A percentile compares a stretch with the other conserved stretches of the same genome.
Conservation (phyloP, 2,329 filamentous ascomycete species). For the Eutypella sp. region DNA sequence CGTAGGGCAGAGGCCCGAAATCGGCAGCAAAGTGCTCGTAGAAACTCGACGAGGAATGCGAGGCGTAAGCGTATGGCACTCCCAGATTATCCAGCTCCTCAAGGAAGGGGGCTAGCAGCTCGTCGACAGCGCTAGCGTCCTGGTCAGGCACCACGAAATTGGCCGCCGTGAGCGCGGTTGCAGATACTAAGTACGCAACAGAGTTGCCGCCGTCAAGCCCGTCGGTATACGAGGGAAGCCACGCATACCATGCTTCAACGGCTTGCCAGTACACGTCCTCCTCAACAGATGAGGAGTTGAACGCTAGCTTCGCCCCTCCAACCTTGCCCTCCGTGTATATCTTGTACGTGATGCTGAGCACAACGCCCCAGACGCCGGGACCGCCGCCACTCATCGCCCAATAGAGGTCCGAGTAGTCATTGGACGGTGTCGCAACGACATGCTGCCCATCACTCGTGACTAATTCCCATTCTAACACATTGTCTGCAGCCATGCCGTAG, state of each 20-base stretch:
- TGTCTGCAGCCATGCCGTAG: not conserved
- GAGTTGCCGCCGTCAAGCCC: not conserved
- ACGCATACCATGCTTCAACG: not conserved
- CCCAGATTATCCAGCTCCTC: not conserved
- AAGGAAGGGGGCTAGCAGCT: not conserved
- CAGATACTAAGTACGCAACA: not conserved
- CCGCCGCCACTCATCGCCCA: not conserved
- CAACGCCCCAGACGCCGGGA: not conserved
- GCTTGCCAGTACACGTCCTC: not conserved
- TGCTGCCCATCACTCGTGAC: not conserved
- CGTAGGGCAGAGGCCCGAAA: not conserved
- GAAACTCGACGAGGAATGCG: not conserved
- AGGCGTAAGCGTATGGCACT: not conserved
- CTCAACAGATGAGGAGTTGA: not conserved
- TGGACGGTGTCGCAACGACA: not conserved
- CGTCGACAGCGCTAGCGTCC: not conserved
- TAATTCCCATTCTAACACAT: not conserved
- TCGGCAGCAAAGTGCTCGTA: not conserved
- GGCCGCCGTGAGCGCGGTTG: not conserved
- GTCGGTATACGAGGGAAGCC: not conserved
- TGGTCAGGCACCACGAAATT: not conserved
- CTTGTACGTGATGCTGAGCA: not conserved
- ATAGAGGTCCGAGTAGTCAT: not conserved
- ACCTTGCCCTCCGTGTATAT: slow-evolving; percentile 2
- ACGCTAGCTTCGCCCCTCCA: not conserved